Base-by-base conservation (phyloP, 495 filamentous ascomycete genomes). In the Viridothelium virens region DNA sequence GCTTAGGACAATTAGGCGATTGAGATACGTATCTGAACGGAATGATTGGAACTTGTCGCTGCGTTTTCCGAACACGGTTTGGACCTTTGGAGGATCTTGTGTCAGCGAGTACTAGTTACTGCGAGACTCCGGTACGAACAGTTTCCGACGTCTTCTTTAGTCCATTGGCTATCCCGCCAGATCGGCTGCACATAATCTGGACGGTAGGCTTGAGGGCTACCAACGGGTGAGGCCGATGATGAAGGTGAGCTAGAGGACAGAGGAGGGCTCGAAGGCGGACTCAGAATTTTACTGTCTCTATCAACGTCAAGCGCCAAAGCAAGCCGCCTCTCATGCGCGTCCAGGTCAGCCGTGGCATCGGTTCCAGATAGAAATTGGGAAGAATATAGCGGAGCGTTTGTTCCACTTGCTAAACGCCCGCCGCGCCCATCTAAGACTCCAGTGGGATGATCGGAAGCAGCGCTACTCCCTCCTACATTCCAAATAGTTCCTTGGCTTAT, bases 251-350 rank as follows among this genome's bases (percentile, higher is more conserved):
- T 69, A 10, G 67, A 62, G 14, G 25, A 65, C 2, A 69, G 50
- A 62, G 53, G 50, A 62, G 12, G 50, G 6, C 34, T 63, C 12
- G 18, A 53, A n/a, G 44, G 53, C 2, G 65, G 38, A 63, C 78
- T 79, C 53, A 92, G 79, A 7, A 90, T 78, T 70, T 84, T 82
- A 63, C 77, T 77, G 38, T 82, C 77, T 63, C 83, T 85, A 72
- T 97, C 89, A 66, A 97, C 80, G n/a, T 89, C 87, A 18, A 96
- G 81, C 3, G 94, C 94, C 44, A 89, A 76, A 9, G 95, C 94
- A 46, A 97, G 71, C 18, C 94, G 85, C 44, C 83, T 83, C 70
- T 91, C 86, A 70, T 95, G 88, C 59, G 82, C 86, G 61, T 88
- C 85, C 38, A 78, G 70, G 56, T 91, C 84, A 34, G 87, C 83